Evolutionary conservation across 345 rosid species (phyloP), one percentile per base, ranked within the genome.

Genomic region (Bruguiera sexangula): DNA sequence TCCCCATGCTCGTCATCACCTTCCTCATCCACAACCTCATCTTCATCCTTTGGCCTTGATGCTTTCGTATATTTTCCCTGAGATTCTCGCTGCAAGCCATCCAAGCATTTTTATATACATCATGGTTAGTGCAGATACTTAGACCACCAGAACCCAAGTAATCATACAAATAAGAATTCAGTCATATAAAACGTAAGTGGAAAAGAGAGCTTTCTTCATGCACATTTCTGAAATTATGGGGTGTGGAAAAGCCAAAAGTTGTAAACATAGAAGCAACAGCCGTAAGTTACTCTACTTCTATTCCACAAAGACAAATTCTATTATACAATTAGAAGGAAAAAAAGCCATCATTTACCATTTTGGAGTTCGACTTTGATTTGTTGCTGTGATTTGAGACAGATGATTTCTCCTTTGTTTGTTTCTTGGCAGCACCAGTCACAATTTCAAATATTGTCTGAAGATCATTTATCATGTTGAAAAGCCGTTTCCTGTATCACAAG

Each of bases 391-490:
- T 90, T 65, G 95, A 78, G 69, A 76, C 81, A 51, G 90, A 80
- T 7, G 88, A 78, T 62, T 90, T 88, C 31, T 86, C 93, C 80
- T 82, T 87, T 18, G 81, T 67, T 69, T 79, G 89, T 75, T 86
- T 89, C 93, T 87, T 87, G 16, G 82, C 82, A 43, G 77, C 63
- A 62, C 96, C 96, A 39, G 87, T 79, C 46, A 90, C 96, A 61
- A 88, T 79, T 85, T 93, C 96, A 74, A 82, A 93, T 74, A 93
- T 83, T 34, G 96, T 88, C 36, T 93, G 96, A 70, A 88, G 93
- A 2, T 90, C 96, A 78, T 90, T 90, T 71, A 90, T 86, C 96
- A 90, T 85, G 71, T 78, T 84, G 78, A 90, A 88, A 71, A 93
- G 95, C 13, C 85, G 81, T 68, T 90, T 88, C 93, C 96, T 93